These are phyloP conservation scores for Pneumocystis carinii DNA, from an alignment of 1,139 yeast genomes.

Conservation along the genomic window DNA sequence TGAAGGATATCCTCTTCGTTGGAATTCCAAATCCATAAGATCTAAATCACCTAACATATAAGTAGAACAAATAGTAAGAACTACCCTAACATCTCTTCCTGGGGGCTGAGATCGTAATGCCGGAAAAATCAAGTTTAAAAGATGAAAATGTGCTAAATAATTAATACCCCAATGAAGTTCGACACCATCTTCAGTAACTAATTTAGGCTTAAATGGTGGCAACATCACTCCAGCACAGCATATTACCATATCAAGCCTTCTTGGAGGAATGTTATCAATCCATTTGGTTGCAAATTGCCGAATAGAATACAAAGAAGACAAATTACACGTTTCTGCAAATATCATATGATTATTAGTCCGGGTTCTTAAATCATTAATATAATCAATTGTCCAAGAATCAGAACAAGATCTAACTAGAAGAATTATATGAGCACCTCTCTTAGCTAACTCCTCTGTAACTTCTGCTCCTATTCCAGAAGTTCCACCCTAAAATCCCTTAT, in stretches of 20 bases:
- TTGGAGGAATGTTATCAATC: slow-evolving; percentile 81
- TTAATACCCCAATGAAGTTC: slow-evolving; percentile 76
- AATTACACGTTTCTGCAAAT: slow-evolving; percentile 78
- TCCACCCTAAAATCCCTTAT: slow-evolving; percentile 39
- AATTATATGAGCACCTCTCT: slow-evolving; percentile 73
- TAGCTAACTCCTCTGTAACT: slow-evolving; percentile 58
- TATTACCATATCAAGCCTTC: slow-evolving; percentile 75
- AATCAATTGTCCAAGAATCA: slow-evolving; percentile 69
- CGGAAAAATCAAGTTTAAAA: slow-evolving; percentile 64
- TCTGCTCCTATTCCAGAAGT: slow-evolving; percentile 82
- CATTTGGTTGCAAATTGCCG: slow-evolving; percentile 86
- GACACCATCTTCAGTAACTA: slow-evolving; percentile 61
- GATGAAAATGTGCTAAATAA: slow-evolving; percentile 65
- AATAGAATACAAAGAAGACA: slow-evolving; percentile 58
- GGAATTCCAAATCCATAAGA: slow-evolving; percentile 53
- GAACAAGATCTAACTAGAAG: slow-evolving; percentile 46
- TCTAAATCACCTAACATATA: slow-evolving; percentile 60
- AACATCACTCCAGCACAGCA: slow-evolving; percentile 75
- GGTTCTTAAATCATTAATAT: slow-evolving; percentile 60
- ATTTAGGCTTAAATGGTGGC: slow-evolving; percentile 50
- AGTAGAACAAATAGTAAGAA: slow-evolving; percentile 60
- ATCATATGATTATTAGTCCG: slow-evolving; percentile 55
- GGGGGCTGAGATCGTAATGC: slow-evolving; percentile 79
- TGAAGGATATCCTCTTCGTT: slow-evolving; percentile 43
- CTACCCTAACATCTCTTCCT: slow-evolving; percentile 76